phyloP scores from a whole-genome alignment of 2,329 filamentous ascomycete genomes.

The Lachnellula cervina region DNA sequence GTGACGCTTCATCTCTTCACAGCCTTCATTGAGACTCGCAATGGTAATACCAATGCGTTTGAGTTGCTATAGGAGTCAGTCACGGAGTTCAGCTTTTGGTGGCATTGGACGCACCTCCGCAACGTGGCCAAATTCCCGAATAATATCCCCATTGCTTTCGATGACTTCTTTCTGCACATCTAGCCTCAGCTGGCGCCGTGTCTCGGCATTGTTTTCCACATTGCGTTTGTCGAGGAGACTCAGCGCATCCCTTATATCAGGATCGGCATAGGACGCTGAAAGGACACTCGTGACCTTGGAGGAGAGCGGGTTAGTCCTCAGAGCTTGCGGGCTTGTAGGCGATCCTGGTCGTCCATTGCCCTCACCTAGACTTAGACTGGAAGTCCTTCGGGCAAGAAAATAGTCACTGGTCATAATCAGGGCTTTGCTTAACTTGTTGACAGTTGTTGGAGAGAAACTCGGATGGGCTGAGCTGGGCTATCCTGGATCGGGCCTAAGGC shows the following conservation, averaged over 20 bases:
- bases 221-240: slow-evolving; percentile 69
- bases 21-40: slow-evolving; percentile 71
- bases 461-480: background rate
- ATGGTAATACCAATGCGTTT: slow-evolving; percentile 77
- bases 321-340: slow-evolving; percentile 24
- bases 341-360: slow-evolving; percentile 20
- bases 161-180: slow-evolving; percentile 91
- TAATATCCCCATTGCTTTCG: slow-evolving; percentile 82
- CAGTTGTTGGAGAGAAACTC: background rate
- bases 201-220: slow-evolving; percentile 70
- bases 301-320: slow-evolving; percentile 58
- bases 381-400: slow-evolving; percentile 20
- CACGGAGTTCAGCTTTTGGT: slow-evolving; percentile 2
- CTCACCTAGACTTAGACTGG: slow-evolving; percentile 21
- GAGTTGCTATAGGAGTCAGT: slow-evolving; percentile 62
- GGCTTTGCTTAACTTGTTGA: background rate
- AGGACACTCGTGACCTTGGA: slow-evolving; percentile 80
- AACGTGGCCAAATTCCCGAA: slow-evolving; percentile 82
- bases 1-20: slow-evolving; percentile 73
- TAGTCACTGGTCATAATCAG: slow-evolving; percentile 26
- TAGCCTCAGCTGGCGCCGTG: slow-evolving; percentile 71
- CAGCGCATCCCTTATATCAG: slow-evolving; percentile 83
- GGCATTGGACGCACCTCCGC: slow-evolving; percentile 60
- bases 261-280: slow-evolving; percentile 86
- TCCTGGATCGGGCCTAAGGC: slow-evolving; percentile 5